Evolutionary conservation across 2,329 filamentous ascomycete species (phyloP), one percentile per base, ranked within the genome.

Genomic region (Scorias spongiosa): DNA sequence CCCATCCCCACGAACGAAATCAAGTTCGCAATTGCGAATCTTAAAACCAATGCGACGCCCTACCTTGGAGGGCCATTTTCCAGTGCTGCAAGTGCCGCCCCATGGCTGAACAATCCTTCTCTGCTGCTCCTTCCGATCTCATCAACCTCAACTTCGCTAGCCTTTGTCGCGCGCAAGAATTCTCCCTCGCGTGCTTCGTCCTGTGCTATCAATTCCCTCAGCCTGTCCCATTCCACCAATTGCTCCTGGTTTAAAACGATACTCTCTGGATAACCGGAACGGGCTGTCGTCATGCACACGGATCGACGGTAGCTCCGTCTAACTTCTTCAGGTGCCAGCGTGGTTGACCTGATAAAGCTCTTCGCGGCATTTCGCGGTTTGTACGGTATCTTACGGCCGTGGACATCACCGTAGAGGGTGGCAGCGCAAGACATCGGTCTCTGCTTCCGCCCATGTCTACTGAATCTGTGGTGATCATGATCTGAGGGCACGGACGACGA

Each of bases 181-280:
- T 45, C 12, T 29, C 39, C 14, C 43, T 39, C 30, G 42, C 39
- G 39, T 3, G 12, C 32, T 15, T 36, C 15, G 12, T 36, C 32
- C 12, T 36, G 32, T 15, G 15, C 32, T 12, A 36, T 12, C 32
- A 36, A 12, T 9, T 45, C 44, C 49, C 49, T 56, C 30, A 57
- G 29, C 29, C 53, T 55, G 4, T 54, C 48, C 54, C 54, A 57
- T 29, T 54, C 54, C 15, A 44, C 32, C 18, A 52, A 50, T 44
- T 57, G 54, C 41, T 57, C 54, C 4, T 53, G 52, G 5, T 49
- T 53, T 41, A 57, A 39, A 38, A 49, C 54, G n/a, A 55, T 47
- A 41, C 54, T 48, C 9, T 48, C 52, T 5, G 40, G 43, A 7
- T 51, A 44, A 5, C 51, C 48, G 15, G 53, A 51, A 36, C 9